phyloP scores from a whole-genome alignment of 2,329 filamentous ascomycete species.

The Clarireedia hainanense region DNA sequence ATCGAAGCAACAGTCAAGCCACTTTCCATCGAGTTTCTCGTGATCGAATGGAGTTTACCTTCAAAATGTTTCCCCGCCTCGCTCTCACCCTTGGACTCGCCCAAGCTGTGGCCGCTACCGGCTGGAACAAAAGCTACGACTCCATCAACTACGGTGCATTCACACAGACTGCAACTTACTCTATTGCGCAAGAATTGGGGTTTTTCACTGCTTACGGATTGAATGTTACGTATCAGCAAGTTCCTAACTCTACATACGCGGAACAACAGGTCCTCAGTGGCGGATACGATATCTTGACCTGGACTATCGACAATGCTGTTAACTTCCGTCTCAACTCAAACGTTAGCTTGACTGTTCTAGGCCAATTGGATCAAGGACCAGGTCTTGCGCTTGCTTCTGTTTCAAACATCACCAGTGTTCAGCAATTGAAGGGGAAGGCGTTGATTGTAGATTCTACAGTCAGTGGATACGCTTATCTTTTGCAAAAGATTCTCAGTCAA shows the following conservation, averaged over 20 bases:
- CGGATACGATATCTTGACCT: constrained; percentile 26
- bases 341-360: constrained; percentile 22
- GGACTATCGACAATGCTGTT: constrained; percentile 27
- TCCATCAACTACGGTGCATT: constrained; percentile 13
- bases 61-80: too few species aligned
- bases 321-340: constrained; percentile 27
- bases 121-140: too few species aligned
- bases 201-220: constrained; percentile 18
- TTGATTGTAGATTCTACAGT: constrained; percentile 27
- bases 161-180: constrained; percentile 25
- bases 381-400: constrained; percentile 27
- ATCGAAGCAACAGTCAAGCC: too few species aligned
- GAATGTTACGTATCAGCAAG: constrained; percentile 12
- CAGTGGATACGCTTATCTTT: constrained; percentile 26
- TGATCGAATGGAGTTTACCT: too few species aligned
- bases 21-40: too few species aligned
- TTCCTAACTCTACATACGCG: constrained; percentile 25
- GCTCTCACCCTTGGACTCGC: too few species aligned
- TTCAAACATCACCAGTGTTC: constrained; percentile 22
- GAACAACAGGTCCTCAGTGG: constrained; percentile 12
- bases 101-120: too few species aligned
- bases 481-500: constrained; percentile 16
- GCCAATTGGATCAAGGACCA: constrained; percentile 24
- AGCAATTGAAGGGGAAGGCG: constrained; percentile 23
- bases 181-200: constrained; percentile 27